Evolutionary conservation across 306 rosid species (phyloP), one percentile per base, ranked within the genome.

Genomic region (Vigna hirtella): DNA sequence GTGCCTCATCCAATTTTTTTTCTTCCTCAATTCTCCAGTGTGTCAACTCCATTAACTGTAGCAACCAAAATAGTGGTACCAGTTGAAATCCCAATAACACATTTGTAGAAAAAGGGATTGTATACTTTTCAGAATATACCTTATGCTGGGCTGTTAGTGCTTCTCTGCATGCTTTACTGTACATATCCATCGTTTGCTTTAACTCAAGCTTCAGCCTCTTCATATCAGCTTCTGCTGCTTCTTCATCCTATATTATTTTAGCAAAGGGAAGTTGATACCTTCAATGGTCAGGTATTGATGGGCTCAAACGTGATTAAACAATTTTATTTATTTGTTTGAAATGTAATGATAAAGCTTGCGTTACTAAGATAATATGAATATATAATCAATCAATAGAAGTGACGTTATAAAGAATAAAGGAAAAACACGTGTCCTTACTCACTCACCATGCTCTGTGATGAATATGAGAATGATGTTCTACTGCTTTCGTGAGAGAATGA

Each of bases 161-260:
- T 72, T 77, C 86, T 78, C 71, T 72, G 72, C 86, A 82, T 10
- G 86, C 82, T 24, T 76, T 13, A 48, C 74, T 77, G 66, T 82
- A 82, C 86, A 82, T 96, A 65, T 95, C 98, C 96, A 93, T 93
- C n/a, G 98, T 93, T 85, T 95, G 97, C 89, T 91, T 93, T 66
- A 95, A 88, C 93, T 95, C 97, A 49, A 89, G 90, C 89, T 90
- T 93, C 81, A 95, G 67, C 87, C 97, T 91, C 81, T 87, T 91
- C 96, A 95, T 88, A 77, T 95, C 97, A 20, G 91, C 67, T 82
- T 93, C 99, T 26, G 76, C 99, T 26, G 76, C 99, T 26, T 76
- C 92, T 20, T 95, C 99, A 4, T 93, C 98, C 96, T 92, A 83
- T 62, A 26, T 43, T 61, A 52, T 77, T 83, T 63, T 43, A 34